Percentiles rank a stretch among this genome's conserved stretches.
Evolutionary conservation across 2,329 filamentous ascomycete genomes (phyloP).

Genomic region (Phaeomoniella chlamydospora): DNA sequence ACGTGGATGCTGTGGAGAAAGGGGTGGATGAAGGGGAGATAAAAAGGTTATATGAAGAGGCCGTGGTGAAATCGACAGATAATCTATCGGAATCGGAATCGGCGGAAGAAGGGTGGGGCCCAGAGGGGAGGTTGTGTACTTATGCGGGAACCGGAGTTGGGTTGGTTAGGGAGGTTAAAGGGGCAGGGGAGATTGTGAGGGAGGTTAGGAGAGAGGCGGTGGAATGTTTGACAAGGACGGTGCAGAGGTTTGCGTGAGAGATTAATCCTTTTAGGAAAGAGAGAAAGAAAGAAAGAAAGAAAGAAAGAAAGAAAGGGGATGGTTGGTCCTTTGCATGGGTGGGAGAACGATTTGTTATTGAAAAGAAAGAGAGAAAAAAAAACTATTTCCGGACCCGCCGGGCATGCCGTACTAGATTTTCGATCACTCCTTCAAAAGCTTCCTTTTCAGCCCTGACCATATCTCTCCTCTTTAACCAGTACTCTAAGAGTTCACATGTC

Average conservation of each 20-base stretch:
- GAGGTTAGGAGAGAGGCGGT: slow-evolving; percentile 13
- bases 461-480: slow-evolving; percentile 76
- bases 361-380: no score
- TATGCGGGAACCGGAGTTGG: slow-evolving; percentile 35
- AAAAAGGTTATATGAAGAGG: slow-evolving; percentile 28
- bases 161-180: slow-evolving; percentile 24
- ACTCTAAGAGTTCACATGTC: slow-evolving; percentile 66
- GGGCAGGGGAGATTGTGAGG: slow-evolving; percentile 24
- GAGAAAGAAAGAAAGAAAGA: no score
- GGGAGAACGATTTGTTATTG: no score
- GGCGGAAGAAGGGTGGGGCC: slow-evolving; percentile 33
- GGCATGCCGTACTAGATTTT: slow-evolving; percentile 86
- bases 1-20: slow-evolving; percentile 21
- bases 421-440: slow-evolving; percentile 90
- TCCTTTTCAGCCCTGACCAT: slow-evolving; percentile 83
- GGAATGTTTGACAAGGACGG: not conserved
- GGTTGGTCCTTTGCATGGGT: no score
- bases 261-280: no score
- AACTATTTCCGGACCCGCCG: slow-evolving; percentile 66
- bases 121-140: slow-evolving; percentile 32
- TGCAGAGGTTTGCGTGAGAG: no score
- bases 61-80: slow-evolving; percentile 32
- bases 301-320: no score
- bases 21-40: slow-evolving; percentile 26
- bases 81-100: slow-evolving; percentile 34